Evolutionary conservation across 1,139 yeast species (phyloP).

Genomic region (Yamadazyma conglobata): DNA sequence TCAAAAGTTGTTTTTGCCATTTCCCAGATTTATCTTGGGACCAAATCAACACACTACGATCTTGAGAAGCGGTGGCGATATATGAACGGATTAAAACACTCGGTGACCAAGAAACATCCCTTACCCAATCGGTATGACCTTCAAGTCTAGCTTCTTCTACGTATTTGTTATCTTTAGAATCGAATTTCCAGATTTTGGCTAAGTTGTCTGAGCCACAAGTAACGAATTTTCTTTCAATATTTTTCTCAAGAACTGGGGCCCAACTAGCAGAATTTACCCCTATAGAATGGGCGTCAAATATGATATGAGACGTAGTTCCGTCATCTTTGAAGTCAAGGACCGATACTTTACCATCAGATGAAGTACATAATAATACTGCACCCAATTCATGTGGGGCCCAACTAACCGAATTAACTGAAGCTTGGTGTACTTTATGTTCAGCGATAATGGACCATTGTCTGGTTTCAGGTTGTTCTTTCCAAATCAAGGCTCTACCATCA

Average conservation of each 20-base stretch:
- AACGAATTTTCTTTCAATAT: conserved; percentile 59
- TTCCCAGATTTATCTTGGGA: conserved; percentile 62
- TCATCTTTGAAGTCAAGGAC: conserved; percentile 90
- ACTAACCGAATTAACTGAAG: conserved; percentile 87
- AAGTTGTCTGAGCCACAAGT: conserved; percentile 95
- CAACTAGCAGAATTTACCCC: conserved; percentile 95
- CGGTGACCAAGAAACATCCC: conserved; percentile 98
- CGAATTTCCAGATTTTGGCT: conserved; percentile 85
- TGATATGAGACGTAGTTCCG: conserved; percentile 68
- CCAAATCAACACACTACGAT: conserved; percentile 93
- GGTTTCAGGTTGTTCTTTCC: conserved; percentile 83
- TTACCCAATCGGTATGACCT: conserved; percentile 97
- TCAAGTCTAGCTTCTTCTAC: conserved; percentile 71
- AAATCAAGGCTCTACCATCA: conserved; percentile 89
- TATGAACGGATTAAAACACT: conserved; percentile 81
- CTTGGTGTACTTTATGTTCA: conserved; percentile 84
- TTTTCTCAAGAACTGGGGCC: conserved; percentile 69
- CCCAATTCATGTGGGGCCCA: conserved; percentile 99
- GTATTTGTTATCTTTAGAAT: conserved; percentile 54
- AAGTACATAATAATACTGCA: conserved; percentile 83
- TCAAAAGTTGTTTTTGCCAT: conserved; percentile 80
- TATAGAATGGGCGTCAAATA: conserved; percentile 81
- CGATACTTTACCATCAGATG: conserved; percentile 90
- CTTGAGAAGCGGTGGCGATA: conserved; percentile 98
- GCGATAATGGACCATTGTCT: conserved; percentile 88